Percentiles rank a stretch among this genome's conserved stretches.
phyloP scores from a whole-genome alignment of 1,139 yeast genomes.

The Nakaseomyces sp. region DNA sequence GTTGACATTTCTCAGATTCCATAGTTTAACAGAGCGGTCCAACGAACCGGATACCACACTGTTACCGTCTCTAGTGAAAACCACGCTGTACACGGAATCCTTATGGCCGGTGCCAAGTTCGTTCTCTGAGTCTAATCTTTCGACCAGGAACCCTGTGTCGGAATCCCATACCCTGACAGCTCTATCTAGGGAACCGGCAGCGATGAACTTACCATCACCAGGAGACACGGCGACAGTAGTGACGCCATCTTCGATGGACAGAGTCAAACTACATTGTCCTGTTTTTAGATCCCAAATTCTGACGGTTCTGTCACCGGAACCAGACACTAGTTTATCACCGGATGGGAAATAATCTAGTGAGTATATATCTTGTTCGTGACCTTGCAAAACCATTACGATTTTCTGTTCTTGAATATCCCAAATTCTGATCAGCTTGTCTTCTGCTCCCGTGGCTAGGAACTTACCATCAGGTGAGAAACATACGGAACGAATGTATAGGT shows the following conservation, averaged over 20 bases:
- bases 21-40: conserved; percentile 90
- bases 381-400: conserved; percentile 78
- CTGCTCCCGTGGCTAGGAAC: conserved; percentile 94
- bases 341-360: conserved; percentile 93
- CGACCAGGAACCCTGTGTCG: conserved; percentile 84
- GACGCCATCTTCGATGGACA: conserved; percentile 93
- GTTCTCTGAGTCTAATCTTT: conserved; percentile 83
- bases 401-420: conserved; percentile 91
- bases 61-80: conserved; percentile 84
- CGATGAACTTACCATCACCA: conserved; percentile 76
- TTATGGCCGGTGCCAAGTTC: conserved; percentile 89
- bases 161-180: conserved; percentile 98
- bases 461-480: conserved; percentile 97
- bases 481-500: conserved; percentile 86
- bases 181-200: conserved; percentile 94
- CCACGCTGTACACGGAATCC: conserved; percentile 93
- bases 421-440: conserved; percentile 90
- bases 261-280: conserved; percentile 81
- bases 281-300: conserved; percentile 93
- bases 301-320: conserved; percentile 94
- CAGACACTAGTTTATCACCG: conserved; percentile 89
- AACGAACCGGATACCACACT: conserved; percentile 92
- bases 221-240: conserved; percentile 97
- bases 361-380: conserved; percentile 97
- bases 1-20: conserved; percentile 61